Evolutionary conservation across 495 filamentous ascomycete genomes (phyloP), one percentile per base, ranked within the genome.

Genomic region (Aspergillus heteromorphus): DNA sequence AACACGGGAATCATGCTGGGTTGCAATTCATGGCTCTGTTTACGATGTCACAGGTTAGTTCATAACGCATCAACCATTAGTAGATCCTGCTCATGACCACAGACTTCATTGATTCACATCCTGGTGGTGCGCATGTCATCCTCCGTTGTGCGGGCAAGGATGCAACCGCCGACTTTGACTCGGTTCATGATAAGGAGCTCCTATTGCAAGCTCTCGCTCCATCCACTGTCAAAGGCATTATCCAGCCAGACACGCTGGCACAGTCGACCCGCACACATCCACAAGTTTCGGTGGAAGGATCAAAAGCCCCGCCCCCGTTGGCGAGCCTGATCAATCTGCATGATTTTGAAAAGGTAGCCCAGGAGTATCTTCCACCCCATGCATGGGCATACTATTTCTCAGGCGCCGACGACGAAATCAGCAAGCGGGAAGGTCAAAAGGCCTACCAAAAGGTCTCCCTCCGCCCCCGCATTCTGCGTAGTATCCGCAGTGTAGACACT

Each of bases 351-450:
- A 27, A 65, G 43, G 76, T 81, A 0, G 85, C 87, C 4, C 60
- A 75, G 11, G 60, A 64, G 8, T 73, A 73, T 42, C 70, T 87
- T 11, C 67, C 78, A 2, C 66, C 73, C 1, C 89, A 88, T 58
- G 87, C 89, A 17, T 95, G 89, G 89, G 89, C 83, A 6, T 95
- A 92, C 66, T 95, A 93, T 65, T 86, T 83, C 4, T 88, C 86
- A 53, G 89, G 84, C 6, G 88, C 89, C 0, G 90, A 95, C 60
- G 91, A 95, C 59, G 89, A 95, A 71, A 90, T 93, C 71, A 92
- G 88, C 4, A 76, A 91, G 69, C 79, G 85, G 50, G 87, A 92
- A 63, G 93, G 92, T 67, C 84, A 86, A 69, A 78, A 81, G 2
- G 87, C 87, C 17, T 96, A 82, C 69, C 87, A 89, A 62, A 85